Evolutionary conservation across 371 early-diverging fungal species (phyloP).

Genomic region (Mucor velutinosus): DNA sequence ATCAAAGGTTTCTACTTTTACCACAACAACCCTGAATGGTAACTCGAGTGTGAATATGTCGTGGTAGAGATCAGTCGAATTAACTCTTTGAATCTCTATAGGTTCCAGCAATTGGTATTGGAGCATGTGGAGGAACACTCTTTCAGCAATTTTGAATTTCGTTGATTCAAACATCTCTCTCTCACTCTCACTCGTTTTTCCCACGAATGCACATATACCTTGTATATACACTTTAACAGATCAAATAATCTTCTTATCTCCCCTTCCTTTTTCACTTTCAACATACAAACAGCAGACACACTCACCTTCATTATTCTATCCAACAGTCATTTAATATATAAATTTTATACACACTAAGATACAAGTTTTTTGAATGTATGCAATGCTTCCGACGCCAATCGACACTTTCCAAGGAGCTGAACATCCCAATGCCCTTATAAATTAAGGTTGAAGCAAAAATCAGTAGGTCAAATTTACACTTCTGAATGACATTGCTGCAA

Average conservation of each 20-base stretch:
- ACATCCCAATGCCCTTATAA: too few species aligned
- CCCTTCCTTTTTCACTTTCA: not conserved
- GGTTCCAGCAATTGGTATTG: conserved; percentile 72
- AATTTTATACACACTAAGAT: not conserved
- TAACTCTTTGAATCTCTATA: not conserved
- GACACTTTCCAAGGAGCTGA: too few species aligned
- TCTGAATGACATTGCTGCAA: not conserved
- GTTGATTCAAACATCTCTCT: conserved; percentile 27
- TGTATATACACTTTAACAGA: not conserved
- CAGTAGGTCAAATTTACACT: too few species aligned
- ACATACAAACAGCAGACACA: not conserved
- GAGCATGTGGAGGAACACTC: conserved; percentile 57
- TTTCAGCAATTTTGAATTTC: conserved; percentile 64
- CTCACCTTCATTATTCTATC: not conserved
- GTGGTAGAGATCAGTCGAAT: not conserved
- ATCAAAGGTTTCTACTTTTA: conserved; percentile 90
- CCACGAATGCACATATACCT: not conserved
- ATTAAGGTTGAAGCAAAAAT: too few species aligned
- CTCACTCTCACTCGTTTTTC: not conserved
- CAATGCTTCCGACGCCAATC: too few species aligned
- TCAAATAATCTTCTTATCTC: not conserved
- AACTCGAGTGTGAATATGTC: not conserved
- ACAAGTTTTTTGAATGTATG: not conserved
- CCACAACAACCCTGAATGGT: conserved; percentile 71
- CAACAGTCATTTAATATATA: not conserved